phyloP scores from a whole-genome alignment of 139 green algal species.

The Volvox africanus region DNA sequence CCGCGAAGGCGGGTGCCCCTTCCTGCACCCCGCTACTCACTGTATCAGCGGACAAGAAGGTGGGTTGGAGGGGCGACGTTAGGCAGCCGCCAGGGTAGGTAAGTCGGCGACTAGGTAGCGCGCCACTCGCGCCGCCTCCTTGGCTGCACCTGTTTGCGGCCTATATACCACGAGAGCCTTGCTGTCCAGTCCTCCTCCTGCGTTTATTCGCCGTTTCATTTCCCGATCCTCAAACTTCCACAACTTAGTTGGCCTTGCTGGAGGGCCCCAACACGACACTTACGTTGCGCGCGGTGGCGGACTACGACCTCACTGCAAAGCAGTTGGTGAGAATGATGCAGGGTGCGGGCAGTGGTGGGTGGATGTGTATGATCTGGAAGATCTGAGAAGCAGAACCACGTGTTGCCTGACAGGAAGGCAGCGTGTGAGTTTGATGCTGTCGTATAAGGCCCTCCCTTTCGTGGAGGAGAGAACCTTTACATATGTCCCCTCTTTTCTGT shows the following conservation, averaged over 20 bases:
- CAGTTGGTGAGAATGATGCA: neutral
- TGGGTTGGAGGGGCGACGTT: neutral
- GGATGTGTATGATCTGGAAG: neutral
- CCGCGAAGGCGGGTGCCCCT: neutral
- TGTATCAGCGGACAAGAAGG: constrained; percentile 38
- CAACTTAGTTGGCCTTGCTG: constrained; percentile 32
- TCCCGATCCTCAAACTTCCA: neutral
- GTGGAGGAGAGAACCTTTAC: neutral
- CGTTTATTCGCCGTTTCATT: neutral
- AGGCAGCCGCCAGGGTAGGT: neutral
- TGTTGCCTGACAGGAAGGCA: neutral
- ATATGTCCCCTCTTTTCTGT: neutral
- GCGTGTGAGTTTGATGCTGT: neutral
- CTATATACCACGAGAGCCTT: neutral
- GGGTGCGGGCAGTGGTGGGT: neutral
- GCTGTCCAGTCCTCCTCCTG: neutral
- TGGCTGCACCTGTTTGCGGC: neutral
- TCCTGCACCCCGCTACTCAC: constrained; percentile 8
- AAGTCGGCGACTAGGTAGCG: neutral
- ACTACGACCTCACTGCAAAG: constrained; percentile 8
- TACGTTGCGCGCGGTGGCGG: constrained; percentile 46
- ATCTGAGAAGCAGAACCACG: no score
- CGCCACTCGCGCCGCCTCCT: neutral
- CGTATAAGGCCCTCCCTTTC: neutral
- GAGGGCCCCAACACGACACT: constrained; percentile 56